Percentiles rank a stretch among this genome's conserved stretches.
phyloP scores from a whole-genome alignment of 2,329 filamentous ascomycete genomes.

The Plectosphaerella cucumerina region DNA sequence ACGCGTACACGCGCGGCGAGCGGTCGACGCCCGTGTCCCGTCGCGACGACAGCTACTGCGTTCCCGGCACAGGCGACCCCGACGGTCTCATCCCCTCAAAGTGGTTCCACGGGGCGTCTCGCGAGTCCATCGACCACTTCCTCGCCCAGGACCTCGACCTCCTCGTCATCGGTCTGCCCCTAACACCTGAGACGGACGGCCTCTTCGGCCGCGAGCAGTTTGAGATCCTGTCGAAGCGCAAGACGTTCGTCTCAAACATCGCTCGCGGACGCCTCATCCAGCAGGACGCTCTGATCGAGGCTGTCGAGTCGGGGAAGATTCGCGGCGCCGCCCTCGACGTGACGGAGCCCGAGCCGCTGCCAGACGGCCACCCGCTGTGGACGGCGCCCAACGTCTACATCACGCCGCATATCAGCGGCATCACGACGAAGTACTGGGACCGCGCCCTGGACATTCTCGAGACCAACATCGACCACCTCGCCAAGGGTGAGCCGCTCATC shows the following conservation, averaged over 20 bases:
- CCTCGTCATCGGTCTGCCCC: slow-evolving; percentile 45
- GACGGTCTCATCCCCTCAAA: slow-evolving; percentile 41
- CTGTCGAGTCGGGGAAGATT: slow-evolving; percentile 42
- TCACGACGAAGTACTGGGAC: slow-evolving; percentile 32
- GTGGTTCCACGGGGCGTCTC: slow-evolving; percentile 45
- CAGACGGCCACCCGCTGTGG: slow-evolving; percentile 60
- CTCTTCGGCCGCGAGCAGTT: slow-evolving; percentile 50
- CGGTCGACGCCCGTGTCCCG: slow-evolving; percentile 63
- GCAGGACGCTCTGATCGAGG: slow-evolving; percentile 52
- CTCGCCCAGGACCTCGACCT: slow-evolving; percentile 47
- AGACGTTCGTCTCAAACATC: slow-evolving; percentile 67
- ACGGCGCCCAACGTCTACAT: slow-evolving; percentile 60
- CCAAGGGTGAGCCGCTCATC: slow-evolving; percentile 29
- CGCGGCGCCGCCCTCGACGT: slow-evolving; percentile 72
- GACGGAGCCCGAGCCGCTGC: slow-evolving; percentile 68
- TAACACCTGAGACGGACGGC: slow-evolving; percentile 43
- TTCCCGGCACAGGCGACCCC: slow-evolving; percentile 59
- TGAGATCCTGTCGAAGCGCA: slow-evolving; percentile 35
- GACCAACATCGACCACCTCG: slow-evolving; percentile 33
- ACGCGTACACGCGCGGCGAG: slow-evolving; percentile 70
- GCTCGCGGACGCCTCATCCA: slow-evolving; percentile 52
- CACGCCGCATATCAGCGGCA: slow-evolving; percentile 44
- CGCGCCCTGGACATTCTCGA: slow-evolving; percentile 37
- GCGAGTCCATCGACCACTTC: slow-evolving; percentile 43
- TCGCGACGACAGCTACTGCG: slow-evolving; percentile 61